These are phyloP conservation scores for Globisporangium mamillatum DNA, from an alignment of 352 stramenopile genomes.

Conservation along the genomic window DNA sequence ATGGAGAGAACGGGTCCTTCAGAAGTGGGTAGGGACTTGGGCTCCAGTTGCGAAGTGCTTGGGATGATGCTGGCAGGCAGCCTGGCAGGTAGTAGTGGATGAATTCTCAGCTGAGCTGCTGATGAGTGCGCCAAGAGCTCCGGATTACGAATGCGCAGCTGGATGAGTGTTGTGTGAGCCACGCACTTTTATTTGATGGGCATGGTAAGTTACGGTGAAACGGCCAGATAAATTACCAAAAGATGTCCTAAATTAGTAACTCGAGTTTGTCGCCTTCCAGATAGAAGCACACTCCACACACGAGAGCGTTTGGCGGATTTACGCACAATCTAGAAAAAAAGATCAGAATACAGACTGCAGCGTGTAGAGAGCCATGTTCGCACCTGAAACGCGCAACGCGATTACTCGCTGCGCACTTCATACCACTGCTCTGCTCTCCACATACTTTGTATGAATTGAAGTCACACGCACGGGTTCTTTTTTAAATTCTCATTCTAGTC, in stretches of 20 bases:
- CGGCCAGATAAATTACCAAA: not conserved
- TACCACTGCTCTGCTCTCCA: too few relatives aligned
- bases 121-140: not conserved
- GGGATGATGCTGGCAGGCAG: too few relatives aligned
- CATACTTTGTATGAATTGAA: too few relatives aligned
- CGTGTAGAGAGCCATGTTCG: too few relatives aligned
- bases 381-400: too few relatives aligned
- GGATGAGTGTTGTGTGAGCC: not conserved
- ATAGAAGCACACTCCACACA: too few relatives aligned
- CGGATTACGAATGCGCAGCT: not conserved
- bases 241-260: not conserved
- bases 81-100: not conserved
- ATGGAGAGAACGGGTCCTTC: not conserved
- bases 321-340: too few relatives aligned
- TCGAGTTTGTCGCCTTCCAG: too few relatives aligned
- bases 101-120: not conserved
- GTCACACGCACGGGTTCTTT: not conserved
- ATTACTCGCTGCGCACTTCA: too few relatives aligned
- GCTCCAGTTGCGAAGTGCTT: slow-evolving; percentile 8
- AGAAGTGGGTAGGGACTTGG: not conserved
- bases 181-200: not conserved
- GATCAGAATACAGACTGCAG: too few relatives aligned
- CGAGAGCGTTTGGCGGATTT: too few relatives aligned
- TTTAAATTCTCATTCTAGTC: not conserved
- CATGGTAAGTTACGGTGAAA: not conserved